Evolutionary conservation across 768 basidiomycete genomes (phyloP).

Genomic region (Phylloporus sp.): DNA sequence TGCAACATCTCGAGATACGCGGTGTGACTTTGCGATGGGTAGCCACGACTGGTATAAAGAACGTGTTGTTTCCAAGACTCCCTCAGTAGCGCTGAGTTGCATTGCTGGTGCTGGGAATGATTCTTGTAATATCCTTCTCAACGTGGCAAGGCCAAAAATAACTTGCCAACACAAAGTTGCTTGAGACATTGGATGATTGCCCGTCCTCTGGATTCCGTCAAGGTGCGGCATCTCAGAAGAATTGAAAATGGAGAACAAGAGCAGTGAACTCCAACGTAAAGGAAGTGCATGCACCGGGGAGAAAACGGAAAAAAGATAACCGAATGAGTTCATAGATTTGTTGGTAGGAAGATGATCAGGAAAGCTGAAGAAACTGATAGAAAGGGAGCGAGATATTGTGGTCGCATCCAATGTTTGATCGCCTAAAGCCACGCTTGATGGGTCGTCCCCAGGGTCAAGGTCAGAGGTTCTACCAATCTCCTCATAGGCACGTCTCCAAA

Average conservation of each 20-base stretch:
- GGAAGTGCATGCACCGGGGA: slow-evolving; percentile 26
- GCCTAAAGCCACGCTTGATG: not conserved
- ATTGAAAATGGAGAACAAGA: slow-evolving; percentile 34
- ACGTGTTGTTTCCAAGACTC: slow-evolving; percentile 26
- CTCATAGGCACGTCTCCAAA: slow-evolving; percentile 32
- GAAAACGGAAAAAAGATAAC: slow-evolving; percentile 22
- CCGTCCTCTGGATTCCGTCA: not conserved
- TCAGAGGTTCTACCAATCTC: not conserved
- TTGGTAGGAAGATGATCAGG: not conserved
- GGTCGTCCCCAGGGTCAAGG: not conserved
- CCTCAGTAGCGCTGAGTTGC: not conserved
- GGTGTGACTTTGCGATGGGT: slow-evolving; percentile 15
- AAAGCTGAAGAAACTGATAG: slow-evolving; percentile 8
- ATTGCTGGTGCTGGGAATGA: not conserved
- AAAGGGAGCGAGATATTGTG: slow-evolving; percentile 13
- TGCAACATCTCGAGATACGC: slow-evolving; percentile 29
- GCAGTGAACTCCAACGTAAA: slow-evolving; percentile 41
- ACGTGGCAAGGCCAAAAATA: slow-evolving; percentile 36
- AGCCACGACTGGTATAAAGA: slow-evolving; percentile 43
- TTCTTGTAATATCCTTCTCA: slow-evolving; percentile 30
- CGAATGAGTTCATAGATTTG: not conserved
- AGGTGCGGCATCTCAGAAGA: not conserved
- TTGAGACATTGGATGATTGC: slow-evolving; percentile 3
- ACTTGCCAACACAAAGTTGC: slow-evolving; percentile 34
- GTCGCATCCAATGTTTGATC: slow-evolving; percentile 5